Conservation (phyloP, 2,329 filamentous ascomycete species). For the Botrytis sinoallii region DNA sequence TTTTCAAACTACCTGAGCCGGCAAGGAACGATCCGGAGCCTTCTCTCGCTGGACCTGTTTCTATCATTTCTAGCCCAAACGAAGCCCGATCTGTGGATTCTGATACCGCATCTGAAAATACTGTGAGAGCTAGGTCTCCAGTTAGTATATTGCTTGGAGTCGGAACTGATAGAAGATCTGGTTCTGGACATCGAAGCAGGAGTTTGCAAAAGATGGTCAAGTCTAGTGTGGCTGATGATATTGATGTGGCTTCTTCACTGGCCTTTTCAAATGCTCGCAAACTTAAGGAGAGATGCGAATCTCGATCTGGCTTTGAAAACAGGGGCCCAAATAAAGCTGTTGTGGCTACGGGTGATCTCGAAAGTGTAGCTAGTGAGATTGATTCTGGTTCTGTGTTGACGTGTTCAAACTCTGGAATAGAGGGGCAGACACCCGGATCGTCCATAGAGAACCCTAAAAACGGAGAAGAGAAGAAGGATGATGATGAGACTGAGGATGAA, state of each 20-base stretch:
- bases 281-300: not conserved
- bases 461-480: not conserved
- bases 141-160: not conserved
- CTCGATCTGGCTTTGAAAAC: not conserved
- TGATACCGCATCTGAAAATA: not conserved
- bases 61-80: not conserved
- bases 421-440: not conserved
- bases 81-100: not conserved
- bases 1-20: conserved; percentile 7
- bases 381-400: not conserved
- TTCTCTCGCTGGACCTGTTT: not conserved
- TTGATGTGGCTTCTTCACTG: not conserved
- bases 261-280: not conserved
- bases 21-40: not conserved
- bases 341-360: not conserved
- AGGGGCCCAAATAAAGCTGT: not conserved
- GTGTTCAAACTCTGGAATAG: not conserved
- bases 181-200: not conserved
- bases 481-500: not conserved
- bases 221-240: not conserved
- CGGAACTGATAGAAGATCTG: not conserved
- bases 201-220: too few relatives aligned
- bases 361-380: not conserved
- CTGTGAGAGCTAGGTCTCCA: conserved; percentile 12
- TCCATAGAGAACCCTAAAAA: accelerated